These are phyloP conservation scores for Floccularia luteovirens DNA, from an alignment of 768 basidiomycete genomes.

Conservation along the genomic window DNA sequence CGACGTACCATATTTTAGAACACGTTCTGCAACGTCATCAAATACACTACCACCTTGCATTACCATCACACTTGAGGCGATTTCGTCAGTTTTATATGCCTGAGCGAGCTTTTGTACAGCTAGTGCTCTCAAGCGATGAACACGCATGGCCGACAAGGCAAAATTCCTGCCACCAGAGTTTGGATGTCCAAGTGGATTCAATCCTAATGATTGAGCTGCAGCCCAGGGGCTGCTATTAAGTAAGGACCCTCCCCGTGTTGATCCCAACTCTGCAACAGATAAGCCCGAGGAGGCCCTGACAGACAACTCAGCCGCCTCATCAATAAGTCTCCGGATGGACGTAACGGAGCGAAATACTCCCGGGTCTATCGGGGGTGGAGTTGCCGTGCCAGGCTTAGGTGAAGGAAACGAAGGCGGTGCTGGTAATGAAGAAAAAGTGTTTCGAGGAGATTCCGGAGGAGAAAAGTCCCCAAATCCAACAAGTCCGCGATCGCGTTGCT, in stretches of 20 bases:
- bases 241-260: constrained; percentile 42
- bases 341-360: constrained; percentile 77
- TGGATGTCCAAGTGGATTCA: constrained; percentile 47
- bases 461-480: constrained; percentile 32
- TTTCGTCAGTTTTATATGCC: constrained; percentile 84
- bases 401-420: constrained; percentile 42
- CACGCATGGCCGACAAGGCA: constrained; percentile 78
- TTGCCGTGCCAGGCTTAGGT: constrained; percentile 56
- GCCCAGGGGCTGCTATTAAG: constrained; percentile 49
- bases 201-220: constrained; percentile 52
- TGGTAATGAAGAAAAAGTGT: constrained; percentile 24
- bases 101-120: constrained; percentile 84
- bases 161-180: constrained; percentile 59
- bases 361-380: constrained; percentile 84
- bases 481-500: constrained; percentile 39
- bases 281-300: constrained; percentile 84
- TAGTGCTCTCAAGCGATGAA: constrained; percentile 71
- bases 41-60: constrained; percentile 94
- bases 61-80: constrained; percentile 89
- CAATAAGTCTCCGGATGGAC: constrained; percentile 73
- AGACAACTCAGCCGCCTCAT: constrained; percentile 84
- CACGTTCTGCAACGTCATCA: constrained; percentile 86
- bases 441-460: constrained; percentile 37
- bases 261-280: constrained; percentile 65
- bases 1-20: constrained; percentile 51